phyloP scores from a whole-genome alignment of 768 basidiomycete species.

The Neoboletus brunneissimus region DNA sequence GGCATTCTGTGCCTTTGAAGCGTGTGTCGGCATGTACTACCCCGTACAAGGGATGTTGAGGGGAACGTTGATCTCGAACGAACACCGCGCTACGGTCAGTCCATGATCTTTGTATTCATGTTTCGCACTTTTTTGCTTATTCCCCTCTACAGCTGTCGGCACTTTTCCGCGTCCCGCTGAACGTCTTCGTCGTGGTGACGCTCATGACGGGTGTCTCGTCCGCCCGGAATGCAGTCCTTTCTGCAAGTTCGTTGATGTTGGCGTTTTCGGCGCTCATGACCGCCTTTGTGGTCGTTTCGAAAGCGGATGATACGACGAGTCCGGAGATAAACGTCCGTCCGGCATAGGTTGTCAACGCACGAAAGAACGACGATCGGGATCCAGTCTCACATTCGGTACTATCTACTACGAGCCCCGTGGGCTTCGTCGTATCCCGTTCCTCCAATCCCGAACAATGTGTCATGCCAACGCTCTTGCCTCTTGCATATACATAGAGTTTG shows the following conservation, averaged over 20 bases:
- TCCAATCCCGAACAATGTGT: neutral
- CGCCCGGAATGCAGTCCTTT: conserved; percentile 58
- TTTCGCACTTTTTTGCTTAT: neutral
- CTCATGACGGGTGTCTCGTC: conserved; percentile 67
- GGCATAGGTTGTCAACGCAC: conserved; percentile 4
- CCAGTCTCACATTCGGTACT: neutral
- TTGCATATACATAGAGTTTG: no score
- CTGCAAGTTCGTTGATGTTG: conserved; percentile 55
- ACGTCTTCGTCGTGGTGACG: conserved; percentile 68
- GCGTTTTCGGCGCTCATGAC: conserved; percentile 60
- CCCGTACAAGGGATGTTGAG: conserved; percentile 75
- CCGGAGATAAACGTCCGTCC: conserved; percentile 21
- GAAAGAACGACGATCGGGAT: neutral
- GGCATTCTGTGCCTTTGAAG: conserved; percentile 74
- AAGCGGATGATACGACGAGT: conserved; percentile 24
- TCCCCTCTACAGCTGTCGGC: conserved; percentile 51
- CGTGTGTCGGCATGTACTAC: conserved; percentile 77
- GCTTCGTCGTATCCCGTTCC: neutral
- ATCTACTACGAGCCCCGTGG: neutral
- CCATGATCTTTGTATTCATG: neutral
- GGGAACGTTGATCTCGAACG: conserved; percentile 63
- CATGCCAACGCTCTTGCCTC: neutral
- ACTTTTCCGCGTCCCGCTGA: conserved; percentile 72
- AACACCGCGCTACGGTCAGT: conserved; percentile 70
- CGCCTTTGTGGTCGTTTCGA: conserved; percentile 43